Conservation (phyloP, 768 basidiomycete species). For the Hygrocybe coccinea region DNA sequence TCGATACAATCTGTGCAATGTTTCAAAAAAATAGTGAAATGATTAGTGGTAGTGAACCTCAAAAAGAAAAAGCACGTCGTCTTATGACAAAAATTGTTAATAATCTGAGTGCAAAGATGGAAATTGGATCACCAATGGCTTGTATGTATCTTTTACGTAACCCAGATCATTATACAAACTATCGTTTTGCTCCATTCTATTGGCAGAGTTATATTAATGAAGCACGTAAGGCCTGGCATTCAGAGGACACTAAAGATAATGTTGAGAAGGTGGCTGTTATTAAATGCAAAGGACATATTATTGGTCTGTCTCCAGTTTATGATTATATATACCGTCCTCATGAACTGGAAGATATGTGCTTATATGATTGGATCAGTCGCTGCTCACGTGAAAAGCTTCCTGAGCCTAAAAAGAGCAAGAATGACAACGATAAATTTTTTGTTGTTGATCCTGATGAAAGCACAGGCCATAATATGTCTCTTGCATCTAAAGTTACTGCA, state of each 20-base stretch:
- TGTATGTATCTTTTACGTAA: slow-evolving; percentile 27
- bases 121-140: neutral
- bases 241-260: slow-evolving; percentile 4
- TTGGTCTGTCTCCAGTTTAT: slow-evolving; percentile 24
- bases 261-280: slow-evolving; percentile 21
- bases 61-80: no score
- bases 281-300: slow-evolving; percentile 12
- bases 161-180: slow-evolving; percentile 38
- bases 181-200: slow-evolving; percentile 29
- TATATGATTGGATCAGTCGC: slow-evolving; percentile 14
- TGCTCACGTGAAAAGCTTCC: slow-evolving; percentile 11
- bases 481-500: no score
- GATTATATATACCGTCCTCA: slow-evolving; percentile 29
- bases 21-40: slow-evolving; percentile 24
- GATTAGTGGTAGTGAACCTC: slow-evolving; percentile 8
- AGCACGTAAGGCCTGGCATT: slow-evolving; percentile 14
- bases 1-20: slow-evolving; percentile 27
- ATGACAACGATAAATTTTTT: neutral
- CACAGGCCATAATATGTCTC: slow-evolving; percentile 28
- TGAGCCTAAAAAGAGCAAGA: neutral
- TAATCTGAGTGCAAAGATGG: no score
- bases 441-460: neutral
- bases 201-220: slow-evolving; percentile 32
- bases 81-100: no score
- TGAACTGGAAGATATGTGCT: no score